Evolutionary conservation across 192 early-diverging fungal species (phyloP).

Genomic region (Coemansia sp.): DNA sequence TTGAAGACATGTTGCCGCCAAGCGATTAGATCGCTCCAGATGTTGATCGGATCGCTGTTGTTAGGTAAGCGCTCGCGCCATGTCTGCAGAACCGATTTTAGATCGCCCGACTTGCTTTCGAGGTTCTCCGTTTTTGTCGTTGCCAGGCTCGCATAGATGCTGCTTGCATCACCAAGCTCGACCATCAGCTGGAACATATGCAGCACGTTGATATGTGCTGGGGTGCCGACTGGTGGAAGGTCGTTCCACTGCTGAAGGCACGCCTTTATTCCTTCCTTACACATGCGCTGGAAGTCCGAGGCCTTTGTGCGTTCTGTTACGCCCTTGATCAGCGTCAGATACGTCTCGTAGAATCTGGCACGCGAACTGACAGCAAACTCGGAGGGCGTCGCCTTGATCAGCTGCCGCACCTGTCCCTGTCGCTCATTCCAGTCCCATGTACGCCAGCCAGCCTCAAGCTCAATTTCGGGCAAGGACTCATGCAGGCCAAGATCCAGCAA

Average conservation of each 20-base stretch:
- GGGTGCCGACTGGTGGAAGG: slow-evolving; percentile 81
- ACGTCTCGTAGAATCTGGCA: slow-evolving; percentile 85
- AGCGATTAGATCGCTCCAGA: slow-evolving; percentile 97
- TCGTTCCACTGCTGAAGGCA: slow-evolving; percentile 86
- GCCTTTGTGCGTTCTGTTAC: slow-evolving; percentile 57
- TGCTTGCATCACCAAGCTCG: slow-evolving; percentile 89
- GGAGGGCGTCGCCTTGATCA: slow-evolving; percentile 68
- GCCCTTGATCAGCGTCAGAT: slow-evolving; percentile 73
- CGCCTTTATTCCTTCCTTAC: slow-evolving; percentile 85
- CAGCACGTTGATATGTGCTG: slow-evolving; percentile 83
- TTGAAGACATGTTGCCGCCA: slow-evolving; percentile 98
- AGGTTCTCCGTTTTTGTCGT: slow-evolving; percentile 80
- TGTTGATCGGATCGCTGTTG: slow-evolving; percentile 93
- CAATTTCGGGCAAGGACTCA: slow-evolving; percentile 81
- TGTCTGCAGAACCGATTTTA: slow-evolving; percentile 86
- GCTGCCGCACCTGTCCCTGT: slow-evolving; percentile 57
- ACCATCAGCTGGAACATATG: slow-evolving; percentile 97
- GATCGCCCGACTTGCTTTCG: slow-evolving; percentile 80
- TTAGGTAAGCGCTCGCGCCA: slow-evolving; percentile 98
- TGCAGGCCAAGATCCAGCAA: slow-evolving; percentile 88
- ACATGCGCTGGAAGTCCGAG: slow-evolving; percentile 72
- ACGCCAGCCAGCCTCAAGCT: slow-evolving; percentile 92
- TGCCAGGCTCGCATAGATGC: slow-evolving; percentile 81
- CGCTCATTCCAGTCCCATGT: slow-evolving; percentile 92
- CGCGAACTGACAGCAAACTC: slow-evolving; percentile 64